Conservation (phyloP, 441 rosid species). For the Gossypium davidsonii region DNA sequence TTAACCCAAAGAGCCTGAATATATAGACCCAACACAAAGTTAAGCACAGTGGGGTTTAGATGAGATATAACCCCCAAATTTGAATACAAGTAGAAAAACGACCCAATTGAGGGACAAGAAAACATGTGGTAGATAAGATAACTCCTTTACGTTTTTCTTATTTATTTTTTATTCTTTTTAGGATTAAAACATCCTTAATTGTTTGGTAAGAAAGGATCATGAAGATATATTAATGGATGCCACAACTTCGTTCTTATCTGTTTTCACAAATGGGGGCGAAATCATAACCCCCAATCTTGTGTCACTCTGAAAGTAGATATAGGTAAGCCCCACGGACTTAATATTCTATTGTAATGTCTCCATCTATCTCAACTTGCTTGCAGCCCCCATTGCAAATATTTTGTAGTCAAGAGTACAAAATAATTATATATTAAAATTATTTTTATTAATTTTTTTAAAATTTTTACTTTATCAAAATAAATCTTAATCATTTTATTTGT, state of each 20-base stretch:
- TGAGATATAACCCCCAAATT: too few relatives aligned
- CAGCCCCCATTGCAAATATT: background rate
- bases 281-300: conserved; percentile 26
- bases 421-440: too few relatives aligned
- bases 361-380: conserved; percentile 4
- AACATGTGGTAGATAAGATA: background rate
- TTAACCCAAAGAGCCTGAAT: background rate
- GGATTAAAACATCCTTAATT: background rate
- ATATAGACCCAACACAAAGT: background rate
- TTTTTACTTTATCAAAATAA: too few relatives aligned
- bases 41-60: too few relatives aligned
- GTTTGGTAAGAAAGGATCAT: background rate
- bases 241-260: conserved; percentile 26
- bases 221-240: conserved; percentile 7
- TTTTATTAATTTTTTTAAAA: too few relatives aligned
- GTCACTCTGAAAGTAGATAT: conserved; percentile 15
- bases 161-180: background rate
- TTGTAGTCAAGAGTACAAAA: background rate
- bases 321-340: conserved; percentile 27
- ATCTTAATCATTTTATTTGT: too few relatives aligned
- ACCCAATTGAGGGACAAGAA: background rate
- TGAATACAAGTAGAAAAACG: too few relatives aligned
- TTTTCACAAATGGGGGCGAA: conserved; percentile 16
- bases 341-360: conserved; percentile 5
- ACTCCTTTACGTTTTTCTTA: background rate